Evolutionary conservation across 805 yeast species (phyloP).

Genomic region (Zygoascus flipseniorum): DNA sequence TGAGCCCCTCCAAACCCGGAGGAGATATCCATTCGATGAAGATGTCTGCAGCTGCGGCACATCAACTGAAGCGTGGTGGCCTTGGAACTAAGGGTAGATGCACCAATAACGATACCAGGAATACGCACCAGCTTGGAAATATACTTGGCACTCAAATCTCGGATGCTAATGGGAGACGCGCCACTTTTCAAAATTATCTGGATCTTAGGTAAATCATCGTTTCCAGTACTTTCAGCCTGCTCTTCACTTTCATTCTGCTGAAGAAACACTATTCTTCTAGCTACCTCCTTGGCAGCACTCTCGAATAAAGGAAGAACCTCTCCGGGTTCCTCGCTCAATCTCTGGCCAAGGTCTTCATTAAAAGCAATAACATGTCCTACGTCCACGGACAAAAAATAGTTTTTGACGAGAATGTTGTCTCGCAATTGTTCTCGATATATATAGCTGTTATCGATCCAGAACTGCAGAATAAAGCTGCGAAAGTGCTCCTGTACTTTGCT

Average conservation of each 20-base stretch:
- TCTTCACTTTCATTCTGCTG: slow-evolving; percentile 15
- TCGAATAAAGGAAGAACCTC: slow-evolving; percentile 80
- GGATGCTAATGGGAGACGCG: slow-evolving; percentile 61
- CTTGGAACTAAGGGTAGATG: slow-evolving; percentile 80
- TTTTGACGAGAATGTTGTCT: slow-evolving; percentile 72
- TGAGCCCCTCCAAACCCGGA: slow-evolving; percentile 65
- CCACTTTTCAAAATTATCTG: slow-evolving; percentile 72
- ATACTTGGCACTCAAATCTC: slow-evolving; percentile 79
- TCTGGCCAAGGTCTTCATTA: slow-evolving; percentile 83
- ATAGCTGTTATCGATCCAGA: slow-evolving; percentile 73
- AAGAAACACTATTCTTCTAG: slow-evolving; percentile 46
- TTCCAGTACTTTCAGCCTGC: slow-evolving; percentile 32
- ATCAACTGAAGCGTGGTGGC: slow-evolving; percentile 77
- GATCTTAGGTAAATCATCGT: slow-evolving; percentile 55
- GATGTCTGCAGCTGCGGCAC: slow-evolving; percentile 83
- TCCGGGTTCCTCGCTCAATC: slow-evolving; percentile 74
- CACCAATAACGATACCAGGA: slow-evolving; percentile 87
- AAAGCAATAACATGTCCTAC: slow-evolving; percentile 79
- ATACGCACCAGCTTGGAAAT: slow-evolving; percentile 84
- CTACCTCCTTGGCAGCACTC: slow-evolving; percentile 49
- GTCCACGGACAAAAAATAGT: slow-evolving; percentile 64
- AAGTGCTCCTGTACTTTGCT: slow-evolving; percentile 37
- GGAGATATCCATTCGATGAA: slow-evolving; percentile 51
- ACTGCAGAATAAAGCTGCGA: slow-evolving; percentile 74
- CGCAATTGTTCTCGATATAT: slow-evolving; percentile 77